Evolutionary conservation across 2,329 filamentous ascomycete species (phyloP).

Genomic region (Herpotrichia juniperi): DNA sequence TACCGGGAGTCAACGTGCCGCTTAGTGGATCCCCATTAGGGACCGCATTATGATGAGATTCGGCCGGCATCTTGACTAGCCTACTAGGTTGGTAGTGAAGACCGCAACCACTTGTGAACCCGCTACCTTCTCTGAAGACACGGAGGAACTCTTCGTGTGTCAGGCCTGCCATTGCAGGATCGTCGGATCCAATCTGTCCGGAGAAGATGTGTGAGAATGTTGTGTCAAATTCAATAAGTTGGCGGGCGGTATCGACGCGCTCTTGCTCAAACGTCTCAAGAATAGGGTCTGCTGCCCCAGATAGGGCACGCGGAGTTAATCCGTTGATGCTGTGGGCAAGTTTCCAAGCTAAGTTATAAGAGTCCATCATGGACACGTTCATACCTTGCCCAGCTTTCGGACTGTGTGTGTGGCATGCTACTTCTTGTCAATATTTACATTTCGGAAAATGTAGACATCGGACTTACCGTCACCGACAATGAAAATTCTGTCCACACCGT

Average conservation of each 20-base stretch:
- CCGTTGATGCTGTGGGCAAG: slow-evolving; percentile 55
- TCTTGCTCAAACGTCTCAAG: slow-evolving; percentile 66
- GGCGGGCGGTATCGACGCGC: slow-evolving; percentile 45
- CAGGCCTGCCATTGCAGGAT: too few relatives aligned
- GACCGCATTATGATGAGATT: too few relatives aligned
- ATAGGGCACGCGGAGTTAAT: slow-evolving; percentile 54
- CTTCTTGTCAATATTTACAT: slow-evolving; percentile 64
- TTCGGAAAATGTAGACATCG: slow-evolving; percentile 57
- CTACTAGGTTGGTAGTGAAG: too few relatives aligned
- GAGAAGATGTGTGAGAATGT: background rate
- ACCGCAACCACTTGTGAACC: too few relatives aligned
- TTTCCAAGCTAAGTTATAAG: slow-evolving; percentile 60
- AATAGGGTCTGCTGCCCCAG: slow-evolving; percentile 35
- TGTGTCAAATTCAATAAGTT: slow-evolving; percentile 64
- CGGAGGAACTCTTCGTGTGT: too few relatives aligned
- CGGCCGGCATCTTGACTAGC: too few relatives aligned
- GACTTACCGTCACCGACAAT: slow-evolving; percentile 69
- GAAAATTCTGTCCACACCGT: slow-evolving; percentile 72
- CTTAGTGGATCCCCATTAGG: too few relatives aligned
- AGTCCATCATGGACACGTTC: slow-evolving; percentile 63
- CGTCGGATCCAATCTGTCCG: slow-evolving; percentile 4
- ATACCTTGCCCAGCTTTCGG: slow-evolving; percentile 71
- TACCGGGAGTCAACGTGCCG: too few relatives aligned
- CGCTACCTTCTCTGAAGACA: too few relatives aligned
- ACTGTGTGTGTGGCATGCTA: slow-evolving; percentile 69